Conservation (phyloP, 2,329 filamentous ascomycete species). For the Aspergillus nomiae region DNA sequence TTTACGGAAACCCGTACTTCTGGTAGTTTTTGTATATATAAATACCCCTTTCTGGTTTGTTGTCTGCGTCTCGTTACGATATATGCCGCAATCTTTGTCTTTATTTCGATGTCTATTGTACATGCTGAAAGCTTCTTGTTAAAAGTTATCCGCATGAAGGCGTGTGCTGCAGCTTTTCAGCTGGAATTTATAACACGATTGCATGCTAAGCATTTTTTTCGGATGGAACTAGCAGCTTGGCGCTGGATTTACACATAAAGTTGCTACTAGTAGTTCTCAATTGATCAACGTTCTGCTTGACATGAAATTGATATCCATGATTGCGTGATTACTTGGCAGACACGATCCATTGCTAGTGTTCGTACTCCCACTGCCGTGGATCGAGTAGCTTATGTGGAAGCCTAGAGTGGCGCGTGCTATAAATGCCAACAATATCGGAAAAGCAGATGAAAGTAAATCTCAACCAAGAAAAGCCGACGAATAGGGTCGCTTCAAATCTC, state of each 20-base stretch:
- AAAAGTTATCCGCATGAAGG: not conserved
- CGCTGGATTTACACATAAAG: not conserved
- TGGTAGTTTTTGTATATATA: constrained; percentile 25
- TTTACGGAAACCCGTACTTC: constrained; percentile 51
- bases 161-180: not conserved
- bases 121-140: not conserved
- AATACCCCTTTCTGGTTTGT: constrained; percentile 15
- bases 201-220: constrained; percentile 2
- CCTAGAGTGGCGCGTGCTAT: not conserved
- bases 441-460: not conserved
- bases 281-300: not conserved
- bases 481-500: not conserved
- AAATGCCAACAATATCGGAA: not conserved
- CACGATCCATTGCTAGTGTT: not conserved
- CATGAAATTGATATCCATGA: not conserved
- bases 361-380: not conserved
- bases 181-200: not conserved
- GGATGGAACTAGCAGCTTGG: not conserved
- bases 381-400: not conserved
- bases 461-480: not conserved
- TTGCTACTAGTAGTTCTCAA: not conserved
- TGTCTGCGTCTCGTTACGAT: constrained; percentile 9
- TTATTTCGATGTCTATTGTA: not conserved
- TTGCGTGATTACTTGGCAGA: not conserved
- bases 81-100: constrained; percentile 12